phyloP scores from a whole-genome alignment of 106 monocot species.

The Platanthera zijinensis region DNA sequence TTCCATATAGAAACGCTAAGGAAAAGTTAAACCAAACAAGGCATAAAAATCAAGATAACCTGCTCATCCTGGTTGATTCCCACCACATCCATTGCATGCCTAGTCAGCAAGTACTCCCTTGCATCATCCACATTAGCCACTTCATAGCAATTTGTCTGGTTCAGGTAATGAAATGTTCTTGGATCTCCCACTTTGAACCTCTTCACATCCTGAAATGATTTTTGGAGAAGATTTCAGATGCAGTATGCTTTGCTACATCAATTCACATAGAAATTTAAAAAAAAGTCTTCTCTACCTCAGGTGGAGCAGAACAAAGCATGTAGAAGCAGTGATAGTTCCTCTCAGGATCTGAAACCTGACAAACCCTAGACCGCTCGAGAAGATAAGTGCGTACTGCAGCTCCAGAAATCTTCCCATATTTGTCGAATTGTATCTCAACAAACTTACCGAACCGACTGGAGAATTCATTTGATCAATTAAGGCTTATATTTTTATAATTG shows the following conservation, averaged over 20 bases:
- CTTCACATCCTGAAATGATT: conserved; percentile 19
- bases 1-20: too few species aligned
- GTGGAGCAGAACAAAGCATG: conserved; percentile 90
- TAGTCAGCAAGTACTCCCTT: conserved; percentile 23
- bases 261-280: not conserved
- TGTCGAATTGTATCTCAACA: conserved; percentile 96
- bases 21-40: too few species aligned
- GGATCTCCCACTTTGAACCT: conserved; percentile 26
- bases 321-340: conserved; percentile 98
- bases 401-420: conserved; percentile 93
- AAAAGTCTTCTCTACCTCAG: conserved; percentile 48
- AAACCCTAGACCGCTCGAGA: conserved; percentile 86
- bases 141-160: conserved; percentile 27
- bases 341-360: conserved; percentile 91
- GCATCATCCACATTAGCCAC: conserved; percentile 32
- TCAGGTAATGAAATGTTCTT: conserved; percentile 22
- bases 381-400: conserved; percentile 90
- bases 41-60: conserved; percentile 1
- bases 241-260: not conserved
- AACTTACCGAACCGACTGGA: conserved; percentile 93
- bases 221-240: conserved; percentile 5
- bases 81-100: conserved; percentile 28
- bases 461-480: conserved; percentile 2
- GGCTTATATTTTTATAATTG: not conserved
- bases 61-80: conserved; percentile 30